These are phyloP conservation scores for Boletus sensibilis DNA, from an alignment of 768 basidiomycete genomes.

Conservation along the genomic window DNA sequence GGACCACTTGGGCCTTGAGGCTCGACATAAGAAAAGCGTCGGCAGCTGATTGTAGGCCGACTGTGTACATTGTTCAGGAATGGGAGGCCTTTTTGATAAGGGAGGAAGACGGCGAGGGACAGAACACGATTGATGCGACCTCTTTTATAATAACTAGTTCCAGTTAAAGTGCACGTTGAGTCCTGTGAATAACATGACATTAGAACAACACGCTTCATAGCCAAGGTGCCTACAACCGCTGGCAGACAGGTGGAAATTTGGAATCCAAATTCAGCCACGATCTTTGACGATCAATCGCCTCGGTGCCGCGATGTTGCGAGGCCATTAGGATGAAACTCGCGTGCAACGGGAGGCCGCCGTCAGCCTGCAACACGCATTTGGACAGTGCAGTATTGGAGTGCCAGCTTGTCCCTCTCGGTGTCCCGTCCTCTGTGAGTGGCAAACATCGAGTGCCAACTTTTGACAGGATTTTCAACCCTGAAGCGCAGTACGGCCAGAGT, in stretches of 20 bases:
- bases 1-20: slow-evolving; percentile 32
- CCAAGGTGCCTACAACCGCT: slow-evolving; percentile 23
- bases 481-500: slow-evolving; percentile 27
- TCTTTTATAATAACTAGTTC: slow-evolving; percentile 27
- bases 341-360: slow-evolving; percentile 17
- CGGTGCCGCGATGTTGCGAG: slow-evolving; percentile 28
- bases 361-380: slow-evolving; percentile 7
- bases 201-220: slow-evolving; percentile 23
- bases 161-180: slow-evolving; percentile 22
- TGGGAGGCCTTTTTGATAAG: slow-evolving; percentile 28
- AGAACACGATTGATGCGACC: slow-evolving; percentile 20
- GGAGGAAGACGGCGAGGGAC: slow-evolving; percentile 23
- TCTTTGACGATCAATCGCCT: slow-evolving; percentile 23
- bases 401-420: slow-evolving; percentile 10
- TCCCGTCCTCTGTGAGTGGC: slow-evolving; percentile 18
- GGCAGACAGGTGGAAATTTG: slow-evolving; percentile 6
- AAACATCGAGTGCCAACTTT: slow-evolving; percentile 12
- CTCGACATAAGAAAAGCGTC: slow-evolving; percentile 37
- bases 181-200: slow-evolving; percentile 26
- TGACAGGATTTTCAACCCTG: slow-evolving; percentile 32
- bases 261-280: slow-evolving; percentile 17
- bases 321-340: slow-evolving; percentile 14
- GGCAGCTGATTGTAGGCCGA: slow-evolving; percentile 41
- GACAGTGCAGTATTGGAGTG: slow-evolving; percentile 12
- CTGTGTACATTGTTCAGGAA: slow-evolving; percentile 39